Base-by-base conservation (phyloP, 1,139 yeast species). In the Magnusiomyces sp. region DNA sequence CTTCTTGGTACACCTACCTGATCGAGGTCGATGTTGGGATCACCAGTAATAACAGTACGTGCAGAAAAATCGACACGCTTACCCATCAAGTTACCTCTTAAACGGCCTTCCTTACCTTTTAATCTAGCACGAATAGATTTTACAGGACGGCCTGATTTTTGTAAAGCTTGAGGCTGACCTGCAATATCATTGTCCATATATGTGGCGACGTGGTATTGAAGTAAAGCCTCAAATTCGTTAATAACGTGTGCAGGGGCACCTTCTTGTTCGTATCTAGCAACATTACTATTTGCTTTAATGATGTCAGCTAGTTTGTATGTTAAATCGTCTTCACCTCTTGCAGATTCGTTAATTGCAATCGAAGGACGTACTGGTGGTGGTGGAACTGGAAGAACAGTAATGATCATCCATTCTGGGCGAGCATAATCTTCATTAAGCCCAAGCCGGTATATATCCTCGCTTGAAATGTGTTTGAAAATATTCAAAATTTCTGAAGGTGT, bases 281-380 rank as follows among this genome's bases (percentile, higher is more conserved):
- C 97, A 67, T 90, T 90, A 51, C 90, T 89, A 64, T 90, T 94
- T 1, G 98, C 97, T 68, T 94, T 92, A 61, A 94, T 72, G 49
- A 94, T 92, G 74, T 94, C 99, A 7, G 98, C 97, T 59, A 94
- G 76, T 70, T 94, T 94, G 67, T 90, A 92, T 2, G 99, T 94
- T 70, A 94, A 83, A 76, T 94, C 99, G 78, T 94, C 99, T 68
- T 94, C 98, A 61, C 98, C 97, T 72, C 98, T 81, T 51, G 95
- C 96, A n/a, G 97, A 88, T 64, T 94, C 98, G 60, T 92, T 92
- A 62, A 92, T 90, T 1, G 98, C 96, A 71, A 94, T 92, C 40
- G 95, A 86, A 16, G 99, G 99, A 70, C 99, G 84, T 36, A 94
- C 98, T 36, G 97, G 97, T 52, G 98, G 98, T 49, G 99, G 99